Base-by-base conservation (phyloP, 306 rosid species). In the Crotalaria pallida region DNA sequence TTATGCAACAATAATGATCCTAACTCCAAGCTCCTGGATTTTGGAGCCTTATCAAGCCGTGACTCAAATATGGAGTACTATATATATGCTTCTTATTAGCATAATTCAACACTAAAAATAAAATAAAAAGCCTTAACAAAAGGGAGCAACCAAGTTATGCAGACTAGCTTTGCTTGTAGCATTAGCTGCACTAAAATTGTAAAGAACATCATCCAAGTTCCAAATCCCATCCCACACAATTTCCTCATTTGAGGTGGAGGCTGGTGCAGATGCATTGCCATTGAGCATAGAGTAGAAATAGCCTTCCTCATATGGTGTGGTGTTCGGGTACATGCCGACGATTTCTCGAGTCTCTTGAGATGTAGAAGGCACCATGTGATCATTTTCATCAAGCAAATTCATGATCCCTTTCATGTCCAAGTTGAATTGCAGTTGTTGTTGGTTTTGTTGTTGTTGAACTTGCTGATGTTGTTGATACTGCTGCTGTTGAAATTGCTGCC, bases 161-260 rank as follows among this genome's bases (percentile, higher is more conserved):
- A 76, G 65, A 61, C 40, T 79, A 27, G 79, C 67, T 80, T 79
- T 87, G 83, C 57, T 70, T 59, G 89, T 27, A 47, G 81, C 76
- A 80, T 36, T 73, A 31, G 83, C 81, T 52, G 86, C 66, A 66
- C 55, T 79, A 72, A 80, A 78, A 66, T 67, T 83, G 27, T 80
- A 82, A 65, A 86, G 80, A 83, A 82, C 26, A 76, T 86, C 96
- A 71, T 88, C 98, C 85, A 86, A 73, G 73, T 84, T 86, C 98
- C 98, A 92, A 13, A 88, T 13, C 2, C 93, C 91, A 79, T 90
- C 96, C 98, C 91, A 92, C 17, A 89, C 36, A 21, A 40, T 53
- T 15, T 88, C 96, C 45, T 88, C 91, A 4, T 74, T 81, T 58
- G 74, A 69, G 26, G 74, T 66, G 26, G 86, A 74, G 23, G 86